A percentile compares a stretch with the other conserved stretches of the same genome.
Evolutionary conservation across 192 early-diverging fungal genomes (phyloP).

Genomic region (Chytriomyces sp.): DNA sequence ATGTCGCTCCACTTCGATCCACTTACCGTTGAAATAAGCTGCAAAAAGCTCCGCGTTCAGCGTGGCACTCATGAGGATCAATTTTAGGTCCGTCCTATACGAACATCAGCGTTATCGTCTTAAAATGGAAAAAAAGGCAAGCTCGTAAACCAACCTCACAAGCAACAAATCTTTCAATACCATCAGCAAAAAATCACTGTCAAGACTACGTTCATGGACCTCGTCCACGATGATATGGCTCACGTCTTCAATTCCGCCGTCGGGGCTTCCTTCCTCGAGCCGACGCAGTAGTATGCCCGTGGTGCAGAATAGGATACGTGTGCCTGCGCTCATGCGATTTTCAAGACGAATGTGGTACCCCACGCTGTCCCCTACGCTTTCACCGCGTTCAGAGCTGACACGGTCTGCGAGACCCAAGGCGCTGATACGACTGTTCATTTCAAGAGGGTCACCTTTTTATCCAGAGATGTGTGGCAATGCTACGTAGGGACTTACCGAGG

Average conservation of each 20-base stretch:
- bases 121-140: not conserved
- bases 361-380: slow-evolving; percentile 40
- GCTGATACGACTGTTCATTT: slow-evolving; percentile 42
- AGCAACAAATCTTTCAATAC: slow-evolving; percentile 65
- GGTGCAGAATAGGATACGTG: slow-evolving; percentile 66
- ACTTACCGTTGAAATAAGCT: slow-evolving; percentile 72
- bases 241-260: slow-evolving; percentile 47
- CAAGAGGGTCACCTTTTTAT: no score
- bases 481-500: no score
- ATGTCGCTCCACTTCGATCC: no score
- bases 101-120: not conserved
- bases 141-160: slow-evolving; percentile 25
- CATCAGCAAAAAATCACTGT: slow-evolving; percentile 79
- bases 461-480: no score
- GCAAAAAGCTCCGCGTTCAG: slow-evolving; percentile 79
- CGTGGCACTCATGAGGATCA: slow-evolving; percentile 90
- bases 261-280: slow-evolving; percentile 55
- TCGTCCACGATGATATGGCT: slow-evolving; percentile 76
- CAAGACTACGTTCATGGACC: slow-evolving; percentile 79
- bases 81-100: slow-evolving; percentile 51
- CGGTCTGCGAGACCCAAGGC: slow-evolving; percentile 64
- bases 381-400: slow-evolving; percentile 59
- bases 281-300: slow-evolving; percentile 68
- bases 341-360: slow-evolving; percentile 69
- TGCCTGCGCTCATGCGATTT: slow-evolving; percentile 42